Base-by-base conservation (phyloP, 306 rosid genomes). In the Senna siamea region DNA sequence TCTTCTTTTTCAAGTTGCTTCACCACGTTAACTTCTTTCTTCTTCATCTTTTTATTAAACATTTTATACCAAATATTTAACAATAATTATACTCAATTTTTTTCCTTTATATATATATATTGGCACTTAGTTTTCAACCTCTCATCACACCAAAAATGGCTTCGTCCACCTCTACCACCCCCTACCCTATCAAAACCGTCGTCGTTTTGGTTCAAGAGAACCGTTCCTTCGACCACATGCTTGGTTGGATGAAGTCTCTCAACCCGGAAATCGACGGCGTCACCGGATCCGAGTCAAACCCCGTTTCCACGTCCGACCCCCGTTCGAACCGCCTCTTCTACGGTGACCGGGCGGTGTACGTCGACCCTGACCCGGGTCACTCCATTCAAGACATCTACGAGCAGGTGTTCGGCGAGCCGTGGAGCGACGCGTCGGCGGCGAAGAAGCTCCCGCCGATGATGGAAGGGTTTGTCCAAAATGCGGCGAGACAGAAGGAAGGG, bases 141-240 rank as follows among this genome's bases (percentile, higher is more conserved):
- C 38, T 18, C 17, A 43, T 30, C 38, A 30, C 53, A 35, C 3
- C 17, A 6, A 70, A 66, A 40, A 83, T 83, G 87, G 70, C 84
- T 79, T 57, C 44, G 43, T 7, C 37, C 3, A 22, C 66, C 64
- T 2, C 74, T 4, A 13, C 40, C 26, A 4, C 50, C 0, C 14
- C 50, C 6, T 50, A 19, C 37, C 91, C 88, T 13, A 90, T 92
- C 81, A 92, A 92, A 77, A 92, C 95, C 3, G 57, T 93, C 20
- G 96, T 93, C 41, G 87, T 90, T 88, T 78, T 93, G 82, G 95
- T 93, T 9, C 94, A 90, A 76, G 98, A 93, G 60, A 93, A 93
- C 86, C 95, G 98, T 32, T 93, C 96, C 59, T 93, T 93, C 69
- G 98, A 93, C 78, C 96, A 93, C 89, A 84, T 93, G 73, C 55